Evolutionary conservation across 164 flowering plant genomes (phyloP), one percentile per base, ranked within the genome.

Genomic region (Vitis rotundifolia): DNA sequence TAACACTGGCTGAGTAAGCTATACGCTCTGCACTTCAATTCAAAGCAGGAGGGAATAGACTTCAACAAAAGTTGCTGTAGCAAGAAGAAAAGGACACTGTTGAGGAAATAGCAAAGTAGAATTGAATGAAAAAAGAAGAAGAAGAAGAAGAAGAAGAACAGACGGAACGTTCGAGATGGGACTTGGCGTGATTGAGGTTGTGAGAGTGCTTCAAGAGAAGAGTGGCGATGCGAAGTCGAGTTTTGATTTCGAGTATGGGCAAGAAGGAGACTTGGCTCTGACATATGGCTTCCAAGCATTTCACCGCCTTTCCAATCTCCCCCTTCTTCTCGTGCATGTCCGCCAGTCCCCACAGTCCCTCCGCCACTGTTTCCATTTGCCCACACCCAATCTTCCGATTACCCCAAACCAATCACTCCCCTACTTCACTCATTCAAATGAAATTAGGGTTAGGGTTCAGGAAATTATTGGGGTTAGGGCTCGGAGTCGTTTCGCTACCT

Each of bases 301-400:
- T 94, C 9, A 94, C 73, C 0, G 98, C 81, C 66, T 83, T 85
- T 18, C 85, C 89, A 0, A 88, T 76, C 54, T 91, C 94, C 2
- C 94, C 90, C 13, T 59, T 70, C 70, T 76, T 78, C 86, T 91
- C 94, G 67, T 86, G 87, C 64, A 79, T 55, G 49, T 94, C 97
- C n/a, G 97, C 97, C 62, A 94, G 80, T 10, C 87, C 90, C 97
- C 98, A 94, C 60, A 94, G 71, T 59, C 95, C 98, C 75, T 94
- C 98, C 18, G 91, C 95, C 73, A 89, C 81, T 47, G 82, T 84
- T 68, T 94, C 98, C 96, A 90, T 88, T 16, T 28, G 54, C 51
- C 58, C 60, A 64, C 61, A 31, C 54, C 28, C 59, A 16, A n/a
- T 67, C 69, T 9, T 60, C 2, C 8, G 13, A 54, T 47, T 53